A percentile compares a stretch with the other conserved stretches of the same genome.
phyloP scores from a whole-genome alignment of 805 yeast genomes.

The Candida alai region DNA sequence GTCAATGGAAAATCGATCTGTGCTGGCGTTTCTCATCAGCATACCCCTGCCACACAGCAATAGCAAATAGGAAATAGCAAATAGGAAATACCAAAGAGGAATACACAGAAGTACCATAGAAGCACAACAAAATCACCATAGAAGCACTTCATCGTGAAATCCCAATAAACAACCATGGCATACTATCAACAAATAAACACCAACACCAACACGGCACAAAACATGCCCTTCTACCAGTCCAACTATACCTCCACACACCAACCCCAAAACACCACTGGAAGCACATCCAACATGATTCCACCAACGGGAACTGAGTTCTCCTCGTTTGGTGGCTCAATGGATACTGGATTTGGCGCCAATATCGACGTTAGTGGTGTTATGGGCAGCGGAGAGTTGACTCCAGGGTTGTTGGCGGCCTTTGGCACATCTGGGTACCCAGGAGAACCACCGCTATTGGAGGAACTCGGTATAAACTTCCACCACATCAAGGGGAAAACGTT shows the following conservation, averaged over 20 bases:
- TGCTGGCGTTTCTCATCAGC: no score
- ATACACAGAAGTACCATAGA: no score
- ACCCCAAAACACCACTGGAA: conserved; percentile 14
- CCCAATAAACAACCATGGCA: conserved; percentile 36
- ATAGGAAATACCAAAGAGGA: no score
- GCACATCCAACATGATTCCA: neutral
- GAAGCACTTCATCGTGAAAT: no score
- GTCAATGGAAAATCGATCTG: no score
- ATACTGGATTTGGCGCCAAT: conserved; percentile 30
- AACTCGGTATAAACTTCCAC: conserved; percentile 85
- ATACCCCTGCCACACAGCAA: no score
- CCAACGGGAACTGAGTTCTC: conserved; percentile 14
- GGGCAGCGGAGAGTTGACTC: conserved; percentile 49
- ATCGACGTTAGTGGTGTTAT: conserved; percentile 40
- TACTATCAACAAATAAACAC: conserved; percentile 41
- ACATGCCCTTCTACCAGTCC: conserved; percentile 42
- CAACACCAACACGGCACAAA: conserved; percentile 28
- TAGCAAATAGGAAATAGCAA: no score
- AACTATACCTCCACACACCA: conserved; percentile 31
- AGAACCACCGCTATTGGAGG: conserved; percentile 92
- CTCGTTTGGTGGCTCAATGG: conserved; percentile 45
- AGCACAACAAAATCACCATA: no score
- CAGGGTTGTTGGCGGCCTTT: conserved; percentile 86
- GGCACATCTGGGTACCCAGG: conserved; percentile 91
- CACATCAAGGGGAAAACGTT: conserved; percentile 83